Evolutionary conservation across 345 rosid species (phyloP).

Genomic region (Lepidium aucheri): DNA sequence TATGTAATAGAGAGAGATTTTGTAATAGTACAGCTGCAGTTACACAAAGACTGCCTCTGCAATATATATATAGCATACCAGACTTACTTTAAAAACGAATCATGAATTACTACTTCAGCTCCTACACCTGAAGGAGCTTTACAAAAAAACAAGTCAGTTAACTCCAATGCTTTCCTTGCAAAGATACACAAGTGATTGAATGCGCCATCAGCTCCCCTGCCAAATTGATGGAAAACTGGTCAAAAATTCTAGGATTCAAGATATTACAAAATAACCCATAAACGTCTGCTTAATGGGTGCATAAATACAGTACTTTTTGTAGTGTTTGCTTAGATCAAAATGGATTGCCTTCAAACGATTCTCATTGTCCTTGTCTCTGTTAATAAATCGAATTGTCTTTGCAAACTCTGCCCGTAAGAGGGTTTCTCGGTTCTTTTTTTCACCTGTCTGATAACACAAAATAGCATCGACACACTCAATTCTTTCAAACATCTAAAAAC

Average conservation of each 20-base stretch:
- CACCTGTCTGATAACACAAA: constrained; percentile 40
- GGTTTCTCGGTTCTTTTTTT: constrained; percentile 72
- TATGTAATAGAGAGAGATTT: background rate
- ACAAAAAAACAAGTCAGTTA: constrained; percentile 63
- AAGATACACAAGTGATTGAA: constrained; percentile 41
- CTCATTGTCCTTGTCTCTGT: constrained; percentile 41
- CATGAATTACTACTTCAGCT: constrained; percentile 29
- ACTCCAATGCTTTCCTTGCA: constrained; percentile 33
- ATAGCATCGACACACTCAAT: constrained; percentile 8
- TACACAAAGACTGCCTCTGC: background rate
- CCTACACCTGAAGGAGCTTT: constrained; percentile 37
- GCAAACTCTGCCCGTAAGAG: constrained; percentile 65
- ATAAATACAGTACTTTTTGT: constrained; percentile 40
- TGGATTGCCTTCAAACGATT: constrained; percentile 57
- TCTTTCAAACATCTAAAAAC: constrained; percentile 5
- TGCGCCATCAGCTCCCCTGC: constrained; percentile 49
- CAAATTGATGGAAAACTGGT: background rate
- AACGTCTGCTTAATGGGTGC: background rate
- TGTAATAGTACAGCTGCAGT: background rate
- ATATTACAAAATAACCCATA: background rate
- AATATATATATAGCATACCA: background rate
- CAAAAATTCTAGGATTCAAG: background rate
- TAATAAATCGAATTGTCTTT: constrained; percentile 57
- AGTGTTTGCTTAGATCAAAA: constrained; percentile 68
- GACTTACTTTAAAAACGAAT: constrained; percentile 52